phyloP scores from a whole-genome alignment of 305 asterid species.

The Coffea humblotiana region DNA sequence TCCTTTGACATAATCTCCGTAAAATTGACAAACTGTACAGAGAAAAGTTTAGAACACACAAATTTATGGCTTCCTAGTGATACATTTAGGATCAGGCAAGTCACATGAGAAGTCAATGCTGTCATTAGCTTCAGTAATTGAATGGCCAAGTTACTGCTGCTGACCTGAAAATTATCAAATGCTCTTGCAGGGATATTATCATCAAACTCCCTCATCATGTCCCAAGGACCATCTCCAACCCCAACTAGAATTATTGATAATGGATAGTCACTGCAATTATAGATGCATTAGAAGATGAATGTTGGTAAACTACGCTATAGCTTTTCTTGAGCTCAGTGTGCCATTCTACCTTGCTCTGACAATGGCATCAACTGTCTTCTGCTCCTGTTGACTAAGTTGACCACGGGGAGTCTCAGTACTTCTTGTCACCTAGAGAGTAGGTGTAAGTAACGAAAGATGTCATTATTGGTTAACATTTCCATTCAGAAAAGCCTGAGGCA shows the following conservation, averaged over 20 bases:
- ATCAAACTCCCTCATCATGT: constrained; percentile 94
- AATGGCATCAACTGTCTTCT: constrained; percentile 83
- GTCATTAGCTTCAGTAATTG: too few species aligned
- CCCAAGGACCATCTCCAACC: constrained; percentile 99
- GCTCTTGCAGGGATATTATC: constrained; percentile 95
- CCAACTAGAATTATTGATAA: constrained; percentile 89
- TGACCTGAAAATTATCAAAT: constrained; percentile 93
- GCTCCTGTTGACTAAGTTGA: constrained; percentile 88
- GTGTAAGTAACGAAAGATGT: too few species aligned
- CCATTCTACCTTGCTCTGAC: constrained; percentile 75
- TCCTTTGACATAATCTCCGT: constrained; percentile 86
- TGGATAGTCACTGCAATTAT: constrained; percentile 72
- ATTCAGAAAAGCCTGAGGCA: neutral
- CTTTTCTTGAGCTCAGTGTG: constrained; percentile 3
- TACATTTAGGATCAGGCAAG: too few species aligned
- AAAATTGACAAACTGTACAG: constrained; percentile 84
- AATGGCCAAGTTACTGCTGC: neutral
- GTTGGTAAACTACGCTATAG: too few species aligned
- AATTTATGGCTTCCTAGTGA: too few species aligned
- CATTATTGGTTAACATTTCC: neutral
- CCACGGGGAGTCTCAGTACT: constrained; percentile 84
- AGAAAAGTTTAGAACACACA: neutral
- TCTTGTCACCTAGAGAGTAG: constrained; percentile 67
- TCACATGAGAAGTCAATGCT: too few species aligned
- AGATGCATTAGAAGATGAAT: constrained; percentile 10